Evolutionary conservation across 768 basidiomycete genomes (phyloP).

Genomic region (Rhizopogon rudus): DNA sequence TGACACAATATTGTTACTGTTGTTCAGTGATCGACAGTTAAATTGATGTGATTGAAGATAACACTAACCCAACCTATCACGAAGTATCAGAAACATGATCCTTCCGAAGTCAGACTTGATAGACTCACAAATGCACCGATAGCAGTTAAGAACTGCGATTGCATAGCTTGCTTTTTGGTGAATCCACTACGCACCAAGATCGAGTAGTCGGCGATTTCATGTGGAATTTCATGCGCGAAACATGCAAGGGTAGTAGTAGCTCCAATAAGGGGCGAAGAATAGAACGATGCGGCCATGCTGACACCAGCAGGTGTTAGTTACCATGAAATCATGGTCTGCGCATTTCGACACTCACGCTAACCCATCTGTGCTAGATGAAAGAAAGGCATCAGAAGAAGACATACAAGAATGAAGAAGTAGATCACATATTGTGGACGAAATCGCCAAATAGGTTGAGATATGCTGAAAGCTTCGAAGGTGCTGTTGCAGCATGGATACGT

Average conservation of each 20-base stretch:
- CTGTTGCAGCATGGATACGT: constrained; percentile 25
- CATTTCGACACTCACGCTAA: constrained; percentile 59
- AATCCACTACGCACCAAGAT: constrained; percentile 88
- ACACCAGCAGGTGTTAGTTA: neutral
- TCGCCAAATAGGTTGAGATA: constrained; percentile 92
- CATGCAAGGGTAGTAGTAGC: constrained; percentile 94
- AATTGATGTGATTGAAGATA: neutral
- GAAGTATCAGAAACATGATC: constrained; percentile 15
- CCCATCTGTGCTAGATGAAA: constrained; percentile 72
- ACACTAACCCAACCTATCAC: constrained; percentile 32
- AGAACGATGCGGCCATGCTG: constrained; percentile 96
- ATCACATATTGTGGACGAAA: constrained; percentile 89
- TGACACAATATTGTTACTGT: neutral
- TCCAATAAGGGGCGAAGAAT: constrained; percentile 89
- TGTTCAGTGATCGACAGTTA: constrained; percentile 1
- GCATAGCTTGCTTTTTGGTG: constrained; percentile 89
- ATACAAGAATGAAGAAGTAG: constrained; percentile 9
- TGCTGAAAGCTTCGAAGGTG: constrained; percentile 81
- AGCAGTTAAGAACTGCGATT: constrained; percentile 88
- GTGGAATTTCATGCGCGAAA: constrained; percentile 93
- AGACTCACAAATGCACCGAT: constrained; percentile 78
- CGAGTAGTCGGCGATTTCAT: constrained; percentile 97
- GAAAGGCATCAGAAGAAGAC: constrained; percentile 10
- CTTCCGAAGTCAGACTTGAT: constrained; percentile 6
- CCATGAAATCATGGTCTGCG: neutral